These are phyloP conservation scores for Penicillium coffeae DNA, from an alignment of 495 filamentous ascomycete species.

Conservation along the genomic window DNA sequence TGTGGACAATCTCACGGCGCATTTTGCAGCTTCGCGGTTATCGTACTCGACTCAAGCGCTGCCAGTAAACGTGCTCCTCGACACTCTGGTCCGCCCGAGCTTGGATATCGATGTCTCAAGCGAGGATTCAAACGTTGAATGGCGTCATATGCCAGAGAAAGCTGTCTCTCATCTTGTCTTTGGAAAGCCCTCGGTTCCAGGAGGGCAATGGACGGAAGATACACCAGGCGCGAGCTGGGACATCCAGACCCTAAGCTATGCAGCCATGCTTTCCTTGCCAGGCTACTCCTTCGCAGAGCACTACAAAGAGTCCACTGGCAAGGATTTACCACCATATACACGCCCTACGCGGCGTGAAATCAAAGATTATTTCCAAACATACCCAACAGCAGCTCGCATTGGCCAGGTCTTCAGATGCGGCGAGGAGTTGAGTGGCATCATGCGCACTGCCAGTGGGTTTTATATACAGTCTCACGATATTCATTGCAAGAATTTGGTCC, in stretches of 20 bases:
- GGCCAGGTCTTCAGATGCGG: conserved; percentile 45
- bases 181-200: conserved; percentile 50
- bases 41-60: conserved; percentile 65
- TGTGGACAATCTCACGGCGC: conserved; percentile 49
- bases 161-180: conserved; percentile 57
- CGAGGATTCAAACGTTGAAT: conserved; percentile 51
- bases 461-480: conserved; percentile 50
- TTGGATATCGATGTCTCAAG: conserved; percentile 54
- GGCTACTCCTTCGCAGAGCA: conserved; percentile 60
- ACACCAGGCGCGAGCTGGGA: conserved; percentile 52
- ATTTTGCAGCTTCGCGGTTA: conserved; percentile 58
- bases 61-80: conserved; percentile 60
- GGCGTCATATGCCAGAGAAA: conserved; percentile 49
- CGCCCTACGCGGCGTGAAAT: conserved; percentile 57
- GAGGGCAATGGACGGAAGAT: conserved; percentile 64
- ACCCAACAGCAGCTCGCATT: conserved; percentile 54
- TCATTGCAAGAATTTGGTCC: conserved; percentile 56
- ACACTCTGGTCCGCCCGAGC: conserved; percentile 62
- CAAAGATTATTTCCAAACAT: conserved; percentile 53
- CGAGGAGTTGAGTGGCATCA: conserved; percentile 41
- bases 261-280: conserved; percentile 61
- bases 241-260: conserved; percentile 60
- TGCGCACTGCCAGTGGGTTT: conserved; percentile 48
- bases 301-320: conserved; percentile 37
- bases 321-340: conserved; percentile 48